phyloP scores from a whole-genome alignment of 345 rosid species.

The Populus nigra region DNA sequence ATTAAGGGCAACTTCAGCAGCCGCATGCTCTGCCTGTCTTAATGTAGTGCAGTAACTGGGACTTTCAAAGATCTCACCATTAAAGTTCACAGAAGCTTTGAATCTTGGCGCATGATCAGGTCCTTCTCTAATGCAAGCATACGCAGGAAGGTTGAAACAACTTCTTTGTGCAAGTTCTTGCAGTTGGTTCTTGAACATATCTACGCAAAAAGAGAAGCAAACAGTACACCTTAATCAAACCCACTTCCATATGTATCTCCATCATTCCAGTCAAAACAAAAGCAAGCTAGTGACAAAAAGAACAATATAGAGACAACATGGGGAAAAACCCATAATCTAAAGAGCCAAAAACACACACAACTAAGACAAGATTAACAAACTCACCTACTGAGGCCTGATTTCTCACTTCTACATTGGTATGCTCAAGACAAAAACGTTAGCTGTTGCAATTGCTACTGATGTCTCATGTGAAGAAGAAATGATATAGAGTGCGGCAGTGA shows the following conservation, averaged over 20 bases:
- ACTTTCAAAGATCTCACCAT: slow-evolving; percentile 67
- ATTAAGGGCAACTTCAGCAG: slow-evolving; percentile 68
- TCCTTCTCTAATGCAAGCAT: slow-evolving; percentile 66
- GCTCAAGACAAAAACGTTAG: slow-evolving; percentile 13
- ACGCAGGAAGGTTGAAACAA: slow-evolving; percentile 72
- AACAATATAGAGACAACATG: not conserved
- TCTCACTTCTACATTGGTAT: slow-evolving; percentile 29
- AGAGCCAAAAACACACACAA: not conserved
- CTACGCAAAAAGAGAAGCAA: slow-evolving; percentile 8
- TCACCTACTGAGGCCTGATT: slow-evolving; percentile 34
- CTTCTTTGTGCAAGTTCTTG: slow-evolving; percentile 82
- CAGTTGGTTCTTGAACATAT: slow-evolving; percentile 70
- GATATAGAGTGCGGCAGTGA: not conserved
- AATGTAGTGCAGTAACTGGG: slow-evolving; percentile 53
- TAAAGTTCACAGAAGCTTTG: slow-evolving; percentile 73
- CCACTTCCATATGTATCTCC: not conserved
- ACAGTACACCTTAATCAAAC: slow-evolving; percentile 1
- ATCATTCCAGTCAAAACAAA: not conserved
- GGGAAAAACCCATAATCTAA: not conserved
- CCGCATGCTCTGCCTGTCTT: slow-evolving; percentile 75
- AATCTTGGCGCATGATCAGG: slow-evolving; percentile 84
- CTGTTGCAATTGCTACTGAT: not conserved
- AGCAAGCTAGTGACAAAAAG: not conserved
- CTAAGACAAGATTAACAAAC: slow-evolving; percentile 20
- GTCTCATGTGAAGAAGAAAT: slow-evolving; percentile 4